phyloP scores from a whole-genome alignment of 148 eudicot species.

The Nyssa sinensis region DNA sequence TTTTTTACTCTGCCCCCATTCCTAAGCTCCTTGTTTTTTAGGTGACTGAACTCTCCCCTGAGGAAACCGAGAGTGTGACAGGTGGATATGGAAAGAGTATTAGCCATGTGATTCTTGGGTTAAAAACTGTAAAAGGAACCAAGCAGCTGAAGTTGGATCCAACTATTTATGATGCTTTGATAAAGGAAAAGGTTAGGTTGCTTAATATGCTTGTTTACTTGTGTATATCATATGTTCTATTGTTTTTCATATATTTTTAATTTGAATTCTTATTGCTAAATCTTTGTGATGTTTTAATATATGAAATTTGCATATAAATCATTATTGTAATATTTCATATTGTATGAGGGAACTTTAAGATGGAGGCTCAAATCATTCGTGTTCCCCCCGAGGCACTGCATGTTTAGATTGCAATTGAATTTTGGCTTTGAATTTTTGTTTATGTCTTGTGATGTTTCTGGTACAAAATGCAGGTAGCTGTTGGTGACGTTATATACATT shows the following conservation, averaged over 20 bases:
- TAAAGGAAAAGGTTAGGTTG: conserved; percentile 80
- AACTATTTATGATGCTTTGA: conserved; percentile 92
- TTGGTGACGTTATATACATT: conserved; percentile 94
- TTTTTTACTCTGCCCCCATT: background rate
- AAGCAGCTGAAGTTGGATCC: conserved; percentile 96
- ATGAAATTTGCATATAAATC: background rate
- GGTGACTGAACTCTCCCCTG: conserved; percentile 99
- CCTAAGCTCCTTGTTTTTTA: conserved; percentile 19
- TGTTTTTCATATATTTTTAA: background rate
- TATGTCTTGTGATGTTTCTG: background rate
- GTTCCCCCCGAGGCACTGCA: background rate
- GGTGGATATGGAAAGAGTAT: conserved; percentile 98
- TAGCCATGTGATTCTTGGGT: conserved; percentile 90
- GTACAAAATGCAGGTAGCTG: conserved; percentile 67
- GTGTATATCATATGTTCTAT: background rate
- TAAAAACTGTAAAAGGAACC: conserved; percentile 96
- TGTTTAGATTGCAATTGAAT: background rate
- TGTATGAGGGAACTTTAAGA: conserved; percentile 2
- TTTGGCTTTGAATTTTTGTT: background rate
- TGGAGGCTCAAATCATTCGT: background rate
- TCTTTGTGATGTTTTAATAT: background rate
- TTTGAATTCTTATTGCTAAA: background rate
- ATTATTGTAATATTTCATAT: background rate
- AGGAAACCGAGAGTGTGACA: conserved; percentile 93
- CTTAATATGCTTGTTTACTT: background rate